Evolutionary conservation across 2,329 filamentous ascomycete species (phyloP), one percentile per base, ranked within the genome.

Genomic region (Xylariomycetidae sp.): DNA sequence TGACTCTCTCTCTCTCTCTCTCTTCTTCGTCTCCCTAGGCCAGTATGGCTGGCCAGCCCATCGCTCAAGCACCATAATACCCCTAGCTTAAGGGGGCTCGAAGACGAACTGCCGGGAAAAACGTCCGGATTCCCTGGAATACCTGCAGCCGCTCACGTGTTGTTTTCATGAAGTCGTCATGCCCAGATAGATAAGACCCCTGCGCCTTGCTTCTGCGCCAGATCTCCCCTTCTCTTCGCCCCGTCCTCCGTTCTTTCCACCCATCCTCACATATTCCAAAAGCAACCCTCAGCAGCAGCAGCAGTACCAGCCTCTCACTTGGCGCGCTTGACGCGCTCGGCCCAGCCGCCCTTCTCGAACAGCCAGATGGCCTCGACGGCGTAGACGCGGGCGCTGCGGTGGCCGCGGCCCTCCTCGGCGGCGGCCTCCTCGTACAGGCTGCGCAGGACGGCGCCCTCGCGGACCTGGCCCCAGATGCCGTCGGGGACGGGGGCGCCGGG

Each of bases 281-380:
- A n/a, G n/a, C n/a, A n/a, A n/a, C n/a, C 20, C 8, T 23, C 12
- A 23, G 12, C 20, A 23, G 20, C 8, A 23, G 8, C 8, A 9
- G 16, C 18, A 5, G 4, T 18, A 19, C 61, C 49, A 40, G 63
- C 60, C 10, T 16, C 18, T 61, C 56, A 59, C 65, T 69, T 61
- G 61, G 76, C 75, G 62, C 67, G 71, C 63, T 64, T 71, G 60
- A 57, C 1, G 35, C 57, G 74, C 66, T 63, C 79, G 61, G 54
- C 84, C 84, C 69, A 83, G 53, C 69, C 83, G 45, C 86, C 86
- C 57, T 75, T 77, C 53, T 78, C 73, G 46, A 73, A 89, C 40
- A 94, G 59, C 89, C 90, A 95, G 12, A 95, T 63, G 1, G 88
- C 89, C 58, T 96, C 90, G 4, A 83, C 79, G 9, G 90, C 89